phyloP scores from a whole-genome alignment of 2,329 filamentous ascomycete genomes.

The Ceratocystis destructans region DNA sequence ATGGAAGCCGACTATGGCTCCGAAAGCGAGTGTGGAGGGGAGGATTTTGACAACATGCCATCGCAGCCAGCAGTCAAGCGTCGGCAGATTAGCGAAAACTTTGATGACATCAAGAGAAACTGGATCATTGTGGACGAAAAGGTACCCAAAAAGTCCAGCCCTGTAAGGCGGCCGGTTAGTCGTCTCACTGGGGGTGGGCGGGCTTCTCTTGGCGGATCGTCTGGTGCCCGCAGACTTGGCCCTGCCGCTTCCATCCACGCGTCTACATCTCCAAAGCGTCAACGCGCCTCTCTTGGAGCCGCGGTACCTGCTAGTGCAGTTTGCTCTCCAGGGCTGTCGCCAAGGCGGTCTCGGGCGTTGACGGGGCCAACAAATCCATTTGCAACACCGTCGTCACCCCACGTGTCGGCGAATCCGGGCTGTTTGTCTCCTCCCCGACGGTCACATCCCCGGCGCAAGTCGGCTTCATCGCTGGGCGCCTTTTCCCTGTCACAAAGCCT shows the following conservation, averaged over 20 bases:
- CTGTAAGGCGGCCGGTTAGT: not conserved
- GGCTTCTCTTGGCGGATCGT: not conserved
- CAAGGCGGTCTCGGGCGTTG: not conserved
- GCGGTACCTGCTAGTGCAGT: not conserved
- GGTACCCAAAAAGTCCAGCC: not conserved
- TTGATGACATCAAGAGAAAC: slow-evolving; percentile 47
- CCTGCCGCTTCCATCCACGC: slow-evolving; percentile 21
- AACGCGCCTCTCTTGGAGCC: not conserved
- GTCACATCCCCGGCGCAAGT: not conserved
- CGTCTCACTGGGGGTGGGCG: not conserved
- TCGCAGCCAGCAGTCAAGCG: slow-evolving; percentile 38
- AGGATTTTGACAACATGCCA: slow-evolving; percentile 30
- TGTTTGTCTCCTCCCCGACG: slow-evolving; percentile 31
- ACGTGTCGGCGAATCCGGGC: not conserved
- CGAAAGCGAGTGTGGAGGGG: slow-evolving; percentile 15
- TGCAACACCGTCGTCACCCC: not conserved
- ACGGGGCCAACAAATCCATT: not conserved
- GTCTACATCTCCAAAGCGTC: not conserved
- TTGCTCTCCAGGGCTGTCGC: not conserved
- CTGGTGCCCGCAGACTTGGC: slow-evolving; percentile 14
- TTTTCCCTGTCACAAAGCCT: not conserved
- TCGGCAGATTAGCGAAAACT: slow-evolving; percentile 35
- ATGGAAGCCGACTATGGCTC: slow-evolving; percentile 20
- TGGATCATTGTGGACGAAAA: slow-evolving; percentile 54
- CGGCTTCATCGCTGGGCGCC: not conserved